Percentiles rank a stretch among this genome's conserved stretches.
Evolutionary conservation across 495 filamentous ascomycete genomes (phyloP).

Genomic region (Penicillium psychrofluorescens): DNA sequence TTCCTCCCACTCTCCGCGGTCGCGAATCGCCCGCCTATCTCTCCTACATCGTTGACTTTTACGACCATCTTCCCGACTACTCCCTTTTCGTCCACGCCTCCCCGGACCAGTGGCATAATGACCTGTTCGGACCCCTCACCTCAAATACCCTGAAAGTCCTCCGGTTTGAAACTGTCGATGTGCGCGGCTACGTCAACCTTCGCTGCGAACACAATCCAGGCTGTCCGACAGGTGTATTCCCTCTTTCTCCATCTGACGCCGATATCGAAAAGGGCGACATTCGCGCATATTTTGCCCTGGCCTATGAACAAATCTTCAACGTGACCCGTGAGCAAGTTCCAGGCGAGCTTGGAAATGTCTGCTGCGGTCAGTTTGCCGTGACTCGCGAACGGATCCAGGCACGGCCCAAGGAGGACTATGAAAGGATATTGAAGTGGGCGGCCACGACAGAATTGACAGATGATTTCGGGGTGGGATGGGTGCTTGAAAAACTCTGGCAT

Average conservation of each 20-base stretch:
- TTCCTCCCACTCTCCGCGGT: slow-evolving; percentile 25
- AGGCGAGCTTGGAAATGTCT: slow-evolving; percentile 33
- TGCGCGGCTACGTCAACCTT: slow-evolving; percentile 33
- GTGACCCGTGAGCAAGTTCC: slow-evolving; percentile 23
- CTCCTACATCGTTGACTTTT: slow-evolving; percentile 32
- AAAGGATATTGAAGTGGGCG: slow-evolving; percentile 37
- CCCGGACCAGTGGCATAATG: slow-evolving; percentile 38
- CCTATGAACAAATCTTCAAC: slow-evolving; percentile 28
- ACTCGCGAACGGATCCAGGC: slow-evolving; percentile 32
- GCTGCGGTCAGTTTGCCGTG: slow-evolving; percentile 45
- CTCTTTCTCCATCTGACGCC: slow-evolving; percentile 19
- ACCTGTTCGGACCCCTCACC: slow-evolving; percentile 30
- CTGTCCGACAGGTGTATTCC: slow-evolving; percentile 26
- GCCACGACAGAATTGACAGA: slow-evolving; percentile 23
- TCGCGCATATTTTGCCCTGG: slow-evolving; percentile 24
- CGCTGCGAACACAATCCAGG: slow-evolving; percentile 32
- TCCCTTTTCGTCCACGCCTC: slow-evolving; percentile 35
- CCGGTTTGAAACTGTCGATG: slow-evolving; percentile 30
- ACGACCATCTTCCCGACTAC: slow-evolving; percentile 29
- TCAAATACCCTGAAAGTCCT: slow-evolving; percentile 19
- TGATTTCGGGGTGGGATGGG: slow-evolving; percentile 35
- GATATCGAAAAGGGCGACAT: slow-evolving; percentile 31
- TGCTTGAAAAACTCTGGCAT: slow-evolving; percentile 38
- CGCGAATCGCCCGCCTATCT: slow-evolving; percentile 36
- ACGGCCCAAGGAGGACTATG: slow-evolving; percentile 34